Conservation (phyloP, 176 grass and related monocot genomes). For the Carex cristatella region DNA sequence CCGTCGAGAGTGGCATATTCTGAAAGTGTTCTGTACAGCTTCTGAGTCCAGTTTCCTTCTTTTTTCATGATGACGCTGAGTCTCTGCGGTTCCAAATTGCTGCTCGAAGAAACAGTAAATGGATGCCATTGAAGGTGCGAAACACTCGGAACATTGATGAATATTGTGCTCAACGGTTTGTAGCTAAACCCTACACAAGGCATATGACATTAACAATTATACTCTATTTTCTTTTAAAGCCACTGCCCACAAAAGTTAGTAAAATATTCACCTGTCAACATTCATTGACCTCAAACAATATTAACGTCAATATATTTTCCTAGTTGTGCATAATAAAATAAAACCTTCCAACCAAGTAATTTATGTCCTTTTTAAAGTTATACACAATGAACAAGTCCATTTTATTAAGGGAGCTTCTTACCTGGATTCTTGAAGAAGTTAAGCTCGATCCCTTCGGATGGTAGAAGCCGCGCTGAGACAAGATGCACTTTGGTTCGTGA, state of each 20-base stretch:
- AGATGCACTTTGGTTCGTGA: conserved; percentile 35
- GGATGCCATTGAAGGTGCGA: conserved; percentile 57
- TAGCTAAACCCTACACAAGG: conserved; percentile 24
- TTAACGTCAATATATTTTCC: neutral
- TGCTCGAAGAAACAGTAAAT: conserved; percentile 50
- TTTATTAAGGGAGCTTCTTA: neutral
- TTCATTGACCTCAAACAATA: neutral
- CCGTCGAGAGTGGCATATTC: conserved; percentile 3
- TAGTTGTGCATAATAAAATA: neutral
- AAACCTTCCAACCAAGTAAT: neutral
- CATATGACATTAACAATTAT: neutral
- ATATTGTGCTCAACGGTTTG: conserved; percentile 43
- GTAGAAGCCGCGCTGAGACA: conserved; percentile 39
- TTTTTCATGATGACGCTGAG: conserved; percentile 52
- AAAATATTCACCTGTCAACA: neutral
- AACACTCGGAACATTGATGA: conserved; percentile 49
- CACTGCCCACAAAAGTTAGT: neutral
- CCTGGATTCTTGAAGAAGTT: conserved; percentile 50
- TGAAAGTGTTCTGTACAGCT: conserved; percentile 24
- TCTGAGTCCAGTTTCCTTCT: conserved; percentile 49
- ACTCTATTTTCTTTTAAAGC: neutral
- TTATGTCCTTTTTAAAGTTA: too few relatives aligned
- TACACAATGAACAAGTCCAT: too few relatives aligned
- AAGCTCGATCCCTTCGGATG: conserved; percentile 47
- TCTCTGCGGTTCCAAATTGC: conserved; percentile 37